These are phyloP conservation scores for Cicer cuneatum DNA, from an alignment of 306 rosid genomes.

Conservation along the genomic window DNA sequence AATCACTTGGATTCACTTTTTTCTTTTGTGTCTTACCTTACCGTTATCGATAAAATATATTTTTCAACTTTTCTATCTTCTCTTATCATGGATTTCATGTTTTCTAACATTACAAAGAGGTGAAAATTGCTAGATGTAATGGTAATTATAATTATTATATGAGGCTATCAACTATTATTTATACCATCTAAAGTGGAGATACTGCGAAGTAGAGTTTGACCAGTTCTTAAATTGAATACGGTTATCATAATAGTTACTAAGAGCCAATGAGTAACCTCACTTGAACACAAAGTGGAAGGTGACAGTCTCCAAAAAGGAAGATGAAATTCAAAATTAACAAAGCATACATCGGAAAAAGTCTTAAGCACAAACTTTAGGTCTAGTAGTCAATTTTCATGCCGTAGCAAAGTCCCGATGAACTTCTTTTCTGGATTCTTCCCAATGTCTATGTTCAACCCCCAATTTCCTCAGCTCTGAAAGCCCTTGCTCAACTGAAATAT, in stretches of 20 bases:
- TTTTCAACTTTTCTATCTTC: too few relatives aligned
- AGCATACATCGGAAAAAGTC: slow-evolving; percentile 17
- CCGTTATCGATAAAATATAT: too few relatives aligned
- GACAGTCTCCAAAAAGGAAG: slow-evolving; percentile 8
- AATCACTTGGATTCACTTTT: too few relatives aligned
- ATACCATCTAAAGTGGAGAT: slow-evolving; percentile 14
- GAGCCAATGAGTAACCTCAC: background rate
- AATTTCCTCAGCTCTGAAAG: slow-evolving; percentile 78
- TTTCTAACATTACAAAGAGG: too few relatives aligned
- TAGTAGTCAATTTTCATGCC: slow-evolving; percentile 34
- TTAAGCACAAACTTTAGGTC: slow-evolving; percentile 27
- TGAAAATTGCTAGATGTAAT: too few relatives aligned
- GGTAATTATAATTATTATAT: too few relatives aligned
- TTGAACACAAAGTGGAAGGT: slow-evolving; percentile 11
- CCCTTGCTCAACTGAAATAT: slow-evolving; percentile 85
- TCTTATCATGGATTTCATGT: too few relatives aligned
- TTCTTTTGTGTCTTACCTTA: too few relatives aligned
- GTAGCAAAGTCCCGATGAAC: slow-evolving; percentile 57
- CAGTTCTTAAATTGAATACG: background rate
- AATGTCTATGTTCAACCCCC: slow-evolving; percentile 87
- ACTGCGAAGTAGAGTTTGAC: background rate
- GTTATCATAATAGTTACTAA: background rate
- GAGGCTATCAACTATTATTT: slow-evolving; percentile 4
- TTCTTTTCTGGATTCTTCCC: slow-evolving; percentile 92
- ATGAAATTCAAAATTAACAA: slow-evolving; percentile 36